A percentile compares a stretch with the other conserved stretches of the same genome.
Conservation (phyloP, 495 filamentous ascomycete genomes). For the Apodospora peruviana region DNA sequence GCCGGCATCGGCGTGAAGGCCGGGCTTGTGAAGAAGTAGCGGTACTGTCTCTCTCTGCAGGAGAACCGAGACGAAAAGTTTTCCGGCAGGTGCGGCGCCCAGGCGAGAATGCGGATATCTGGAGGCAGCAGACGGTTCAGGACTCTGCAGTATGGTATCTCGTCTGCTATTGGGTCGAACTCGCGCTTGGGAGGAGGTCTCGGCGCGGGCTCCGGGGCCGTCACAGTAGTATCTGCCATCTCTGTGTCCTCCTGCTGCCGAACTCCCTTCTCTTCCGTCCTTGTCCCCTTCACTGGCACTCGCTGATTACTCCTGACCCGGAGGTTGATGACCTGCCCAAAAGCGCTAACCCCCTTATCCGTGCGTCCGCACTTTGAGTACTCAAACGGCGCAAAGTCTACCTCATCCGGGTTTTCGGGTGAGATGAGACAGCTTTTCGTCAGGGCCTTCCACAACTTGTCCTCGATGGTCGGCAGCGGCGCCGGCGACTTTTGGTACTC, state of each 20-base stretch:
- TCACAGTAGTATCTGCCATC: neutral
- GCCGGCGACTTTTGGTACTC: slow-evolving; percentile 72
- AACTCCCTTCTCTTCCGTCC: neutral
- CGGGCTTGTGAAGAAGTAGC: slow-evolving; percentile 96
- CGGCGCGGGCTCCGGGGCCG: neutral
- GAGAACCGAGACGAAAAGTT: slow-evolving; percentile 90
- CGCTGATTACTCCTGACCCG: slow-evolving; percentile 74
- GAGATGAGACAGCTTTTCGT: slow-evolving; percentile 73
- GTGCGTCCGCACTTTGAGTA: slow-evolving; percentile 95
- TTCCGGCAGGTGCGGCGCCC: slow-evolving; percentile 75
- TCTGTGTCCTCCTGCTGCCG: neutral
- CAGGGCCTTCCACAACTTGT: slow-evolving; percentile 85
- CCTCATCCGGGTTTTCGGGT: slow-evolving; percentile 50
- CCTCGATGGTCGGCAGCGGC: slow-evolving; percentile 73
- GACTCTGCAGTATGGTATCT: slow-evolving; percentile 72
- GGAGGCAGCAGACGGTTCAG: slow-evolving; percentile 83
- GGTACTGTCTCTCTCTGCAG: slow-evolving; percentile 81
- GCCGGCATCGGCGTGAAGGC: slow-evolving; percentile 60
- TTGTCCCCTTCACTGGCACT: slow-evolving; percentile 18
- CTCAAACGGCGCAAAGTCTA: slow-evolving; percentile 72
- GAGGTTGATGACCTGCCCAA: slow-evolving; percentile 88
- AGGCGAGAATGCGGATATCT: slow-evolving; percentile 86
- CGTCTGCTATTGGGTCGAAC: slow-evolving; percentile 74
- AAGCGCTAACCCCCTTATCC: slow-evolving; percentile 89
- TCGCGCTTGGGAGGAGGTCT: slow-evolving; percentile 2